Evolutionary conservation across 1,284 basidiomycete species (phyloP), one percentile per base, ranked within the genome.

Genomic region (Fomitopsis pinicola): DNA sequence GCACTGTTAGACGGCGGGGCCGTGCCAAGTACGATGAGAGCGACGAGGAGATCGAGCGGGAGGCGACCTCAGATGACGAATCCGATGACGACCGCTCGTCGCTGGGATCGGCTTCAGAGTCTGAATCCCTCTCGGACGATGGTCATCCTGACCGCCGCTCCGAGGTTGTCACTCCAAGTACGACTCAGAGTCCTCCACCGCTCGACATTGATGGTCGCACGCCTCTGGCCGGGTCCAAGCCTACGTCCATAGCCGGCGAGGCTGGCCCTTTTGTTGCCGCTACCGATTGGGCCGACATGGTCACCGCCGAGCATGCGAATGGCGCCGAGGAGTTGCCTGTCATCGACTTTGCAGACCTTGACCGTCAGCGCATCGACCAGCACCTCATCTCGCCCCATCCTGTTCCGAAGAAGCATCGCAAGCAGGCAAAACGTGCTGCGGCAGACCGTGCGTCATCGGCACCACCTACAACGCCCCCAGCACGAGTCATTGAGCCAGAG

Each of bases 261-360:
- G 66, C 73, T 48, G 72, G 78, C 42, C 75, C 86, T 5, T 88
- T 89, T 69, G 86, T 87, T 65, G 70, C 79, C 19, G 66, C 80
- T 42, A 79, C 80, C 17, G 82, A 85, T 68, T 93, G 91, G 91
- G 88, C 89, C 8, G 89, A 93, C 70, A 88, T 91, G 83, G 88
- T 91, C n/a, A 80, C 84, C n/a, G 86, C 87, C 57, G 87, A 91
- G 72, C 81, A 75, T 33, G 77, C 75, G 28, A 80, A 84, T 64
- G 86, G 82, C 22, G 66, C 67, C 15, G 81, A 81, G 4, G 82
- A 84, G n/a, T 78, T 93, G 6, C 91, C 91, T 35, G 86, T 92
- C 64, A 87, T 93, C 67, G 88, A 92, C 66, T 93, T 92, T 69
- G 81, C 84, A 57, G 86, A 92, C 59, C 82, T 93, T 64, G 78